Conservation (phyloP, 257 asterid species). For the Fraxinus americana region DNA sequence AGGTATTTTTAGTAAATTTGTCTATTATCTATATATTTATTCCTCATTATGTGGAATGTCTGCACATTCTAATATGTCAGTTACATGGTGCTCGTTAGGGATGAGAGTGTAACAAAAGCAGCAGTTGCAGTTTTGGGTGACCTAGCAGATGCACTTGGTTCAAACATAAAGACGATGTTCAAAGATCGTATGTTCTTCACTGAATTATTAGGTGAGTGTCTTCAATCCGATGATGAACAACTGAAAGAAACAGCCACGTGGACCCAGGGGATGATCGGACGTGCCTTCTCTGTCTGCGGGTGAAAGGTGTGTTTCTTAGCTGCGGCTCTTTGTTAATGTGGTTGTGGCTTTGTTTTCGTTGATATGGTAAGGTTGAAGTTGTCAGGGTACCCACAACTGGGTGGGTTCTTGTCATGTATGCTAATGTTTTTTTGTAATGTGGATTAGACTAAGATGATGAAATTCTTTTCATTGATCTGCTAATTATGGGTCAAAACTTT, state of each 20-base stretch:
- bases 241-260: constrained; percentile 82
- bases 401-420: constrained; percentile 29
- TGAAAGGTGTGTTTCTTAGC: constrained; percentile 33
- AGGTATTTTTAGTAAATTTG: constrained; percentile 42
- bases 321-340: constrained; percentile 5
- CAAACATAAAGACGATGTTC: constrained; percentile 56
- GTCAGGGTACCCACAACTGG: constrained; percentile 23
- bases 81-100: constrained; percentile 46
- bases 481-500: constrained; percentile 30
- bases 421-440: constrained; percentile 34
- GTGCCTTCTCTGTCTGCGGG: constrained; percentile 56
- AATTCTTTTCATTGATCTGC: constrained; percentile 42
- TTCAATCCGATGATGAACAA: constrained; percentile 77
- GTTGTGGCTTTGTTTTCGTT: neutral
- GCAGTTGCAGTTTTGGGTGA: constrained; percentile 91
- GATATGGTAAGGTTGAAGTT: constrained; percentile 20
- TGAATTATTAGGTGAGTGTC: constrained; percentile 68
- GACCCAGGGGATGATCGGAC: constrained; percentile 88
- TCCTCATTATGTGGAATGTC: neutral
- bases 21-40: neutral
- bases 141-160: constrained; percentile 81
- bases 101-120: constrained; percentile 74
- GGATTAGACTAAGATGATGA: constrained; percentile 37
- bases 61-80: constrained; percentile 17
- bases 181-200: constrained; percentile 52